Percentiles rank a stretch among this genome's conserved stretches.
phyloP scores from a whole-genome alignment of 225 moss, liverwort and hornwort species.

The Anthoceros angustus region DNA sequence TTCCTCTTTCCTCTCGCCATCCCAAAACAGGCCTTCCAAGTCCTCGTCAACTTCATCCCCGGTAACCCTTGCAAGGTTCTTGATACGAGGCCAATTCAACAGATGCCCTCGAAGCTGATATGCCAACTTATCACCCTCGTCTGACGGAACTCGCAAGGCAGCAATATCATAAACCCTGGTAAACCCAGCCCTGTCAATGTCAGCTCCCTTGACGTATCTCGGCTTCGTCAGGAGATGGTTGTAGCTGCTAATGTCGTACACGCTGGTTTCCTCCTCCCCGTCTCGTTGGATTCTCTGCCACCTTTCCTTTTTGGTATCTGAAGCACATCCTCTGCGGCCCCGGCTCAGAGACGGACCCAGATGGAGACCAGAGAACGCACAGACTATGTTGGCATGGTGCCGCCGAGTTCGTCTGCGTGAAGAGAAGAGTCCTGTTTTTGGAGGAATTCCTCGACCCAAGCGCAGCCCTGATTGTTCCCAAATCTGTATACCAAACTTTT shows the following conservation, averaged over 20 bases:
- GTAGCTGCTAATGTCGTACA: background rate
- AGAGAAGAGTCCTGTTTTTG: too few relatives aligned
- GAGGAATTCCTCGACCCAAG: too few relatives aligned
- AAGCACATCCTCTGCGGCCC: background rate
- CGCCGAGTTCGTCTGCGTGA: too few relatives aligned
- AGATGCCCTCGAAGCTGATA: slow-evolving; percentile 42
- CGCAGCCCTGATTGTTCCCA: too few relatives aligned
- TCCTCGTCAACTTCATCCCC: slow-evolving; percentile 65
- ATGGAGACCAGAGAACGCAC: background rate
- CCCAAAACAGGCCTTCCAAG: slow-evolving; percentile 34
- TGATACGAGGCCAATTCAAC: slow-evolving; percentile 80
- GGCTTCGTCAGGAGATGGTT: slow-evolving; percentile 6
- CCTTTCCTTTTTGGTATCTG: background rate
- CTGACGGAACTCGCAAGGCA: slow-evolving; percentile 50
- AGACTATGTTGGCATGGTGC: background rate
- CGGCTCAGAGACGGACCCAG: background rate
- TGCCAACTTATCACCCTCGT: slow-evolving; percentile 31
- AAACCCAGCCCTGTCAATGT: slow-evolving; percentile 55
- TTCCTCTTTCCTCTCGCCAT: slow-evolving; percentile 10
- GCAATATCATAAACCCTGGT: slow-evolving; percentile 41
- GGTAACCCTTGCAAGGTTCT: slow-evolving; percentile 54
- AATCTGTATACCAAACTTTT: too few relatives aligned
- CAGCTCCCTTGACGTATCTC: slow-evolving; percentile 61
- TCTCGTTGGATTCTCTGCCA: background rate
- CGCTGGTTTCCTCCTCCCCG: background rate